Evolutionary conservation across 2,329 filamentous ascomycete genomes (phyloP).

Genomic region (Thielaviopsis populi): DNA sequence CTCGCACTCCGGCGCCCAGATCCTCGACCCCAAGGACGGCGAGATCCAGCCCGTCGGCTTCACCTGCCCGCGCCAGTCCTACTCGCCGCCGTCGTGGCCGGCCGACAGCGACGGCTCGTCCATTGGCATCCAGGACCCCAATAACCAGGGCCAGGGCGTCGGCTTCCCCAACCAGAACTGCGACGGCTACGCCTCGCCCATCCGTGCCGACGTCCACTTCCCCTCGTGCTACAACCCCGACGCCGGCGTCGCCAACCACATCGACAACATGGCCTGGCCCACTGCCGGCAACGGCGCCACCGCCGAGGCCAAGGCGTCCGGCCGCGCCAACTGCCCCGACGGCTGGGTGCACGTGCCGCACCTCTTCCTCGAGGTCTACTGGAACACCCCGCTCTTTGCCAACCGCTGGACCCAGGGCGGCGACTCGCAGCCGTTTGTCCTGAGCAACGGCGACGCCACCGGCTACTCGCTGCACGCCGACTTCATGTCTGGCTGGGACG

Average conservation of each 20-base stretch:
- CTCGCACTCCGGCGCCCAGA: slow-evolving; percentile 30
- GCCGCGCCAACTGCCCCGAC: slow-evolving; percentile 38
- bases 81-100: slow-evolving; percentile 37
- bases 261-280: slow-evolving; percentile 54
- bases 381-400: slow-evolving; percentile 39
- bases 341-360: slow-evolving; percentile 42
- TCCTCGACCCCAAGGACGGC: slow-evolving; percentile 38
- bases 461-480: slow-evolving; percentile 58
- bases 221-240: slow-evolving; percentile 59
- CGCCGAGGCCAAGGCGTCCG: slow-evolving; percentile 22
- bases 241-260: slow-evolving; percentile 42
- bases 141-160: slow-evolving; percentile 40
- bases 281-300: slow-evolving; percentile 26
- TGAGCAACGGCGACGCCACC: slow-evolving; percentile 53
- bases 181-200: slow-evolving; percentile 44
- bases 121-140: slow-evolving; percentile 40
- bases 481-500: slow-evolving; percentile 61
- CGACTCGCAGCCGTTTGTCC: slow-evolving; percentile 46
- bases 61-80: slow-evolving; percentile 43
- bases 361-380: slow-evolving; percentile 46
- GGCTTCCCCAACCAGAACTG: slow-evolving; percentile 60
- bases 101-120: slow-evolving; percentile 37
- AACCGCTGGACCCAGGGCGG: slow-evolving; percentile 39
- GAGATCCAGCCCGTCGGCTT: slow-evolving; percentile 40
- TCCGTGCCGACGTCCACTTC: slow-evolving; percentile 54